Evolutionary conservation across 2,329 filamentous ascomycete species (phyloP), one percentile per base, ranked within the genome.

Genomic region (Apiospora aurea): DNA sequence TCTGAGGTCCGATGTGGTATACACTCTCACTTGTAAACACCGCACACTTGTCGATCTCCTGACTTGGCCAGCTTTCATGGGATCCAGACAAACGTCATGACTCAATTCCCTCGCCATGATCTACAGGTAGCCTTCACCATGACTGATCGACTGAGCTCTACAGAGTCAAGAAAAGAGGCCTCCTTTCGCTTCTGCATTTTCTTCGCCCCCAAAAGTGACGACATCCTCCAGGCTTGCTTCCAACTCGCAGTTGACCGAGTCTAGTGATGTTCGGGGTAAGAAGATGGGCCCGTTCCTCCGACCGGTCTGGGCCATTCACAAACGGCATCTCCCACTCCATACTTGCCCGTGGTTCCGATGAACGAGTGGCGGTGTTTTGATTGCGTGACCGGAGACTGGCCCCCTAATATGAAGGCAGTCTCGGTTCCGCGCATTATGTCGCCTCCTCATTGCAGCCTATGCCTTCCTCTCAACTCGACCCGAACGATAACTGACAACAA

Each of bases 141-240:
- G 46, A 49, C 18, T 7, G 46, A 18, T 10, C 8, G 46, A n/a
- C 21, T n/a, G 21, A n/a, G 18, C 46, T 49, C 46, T 49, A 10
- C 46, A 38, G 53, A 61, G 53, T 61, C 53, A 61, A 61, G 53
- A 49, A 49, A 18, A 18, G 46, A 49, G 46, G 46, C 46, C 46
- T 18, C 46, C 46, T 49, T n/a, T 49, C 29, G 53, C 53, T 11
- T 61, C 18, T 38, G 29, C 29, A 21, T 61, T 16, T 57, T 57
- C 53, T 29, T 29, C 26, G 3, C n/a, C 29, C 51, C 53, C 29
- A 38, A 38, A 16, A 16, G 16, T 61, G 53, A 21, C 53, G 53
- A 61, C 51, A 57, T 26, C 3, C 16, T 16, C 49, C 21, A 49
- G 16, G 16, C 4, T 43, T 43, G 16, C 4, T 43, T 43, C 41